A percentile compares a stretch with the other conserved stretches of the same genome.
phyloP scores from a whole-genome alignment of 2,329 filamentous ascomycete species.

The Trichophyton equinum region DNA sequence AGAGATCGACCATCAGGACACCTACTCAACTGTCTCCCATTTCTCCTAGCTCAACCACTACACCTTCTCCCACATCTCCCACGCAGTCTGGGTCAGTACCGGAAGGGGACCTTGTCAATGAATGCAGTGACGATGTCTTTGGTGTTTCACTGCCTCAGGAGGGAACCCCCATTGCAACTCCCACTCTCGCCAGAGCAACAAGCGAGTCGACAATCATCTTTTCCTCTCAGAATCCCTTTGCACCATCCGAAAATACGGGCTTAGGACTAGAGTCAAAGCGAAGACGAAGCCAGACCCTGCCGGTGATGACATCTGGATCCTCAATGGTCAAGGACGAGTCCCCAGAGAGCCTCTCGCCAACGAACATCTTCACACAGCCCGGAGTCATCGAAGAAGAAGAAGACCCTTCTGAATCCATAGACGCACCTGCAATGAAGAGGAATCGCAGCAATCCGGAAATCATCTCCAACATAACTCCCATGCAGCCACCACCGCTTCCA shows the following conservation, averaged over 20 bases:
- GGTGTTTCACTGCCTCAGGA: conserved; percentile 55
- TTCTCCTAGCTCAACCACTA: conserved; percentile 54
- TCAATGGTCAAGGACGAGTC: conserved; percentile 40
- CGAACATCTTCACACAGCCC: conserved; percentile 37
- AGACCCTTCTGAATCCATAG: conserved; percentile 17
- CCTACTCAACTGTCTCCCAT: conserved; percentile 57
- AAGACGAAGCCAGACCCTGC: conserved; percentile 79
- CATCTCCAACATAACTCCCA: conserved; percentile 22
- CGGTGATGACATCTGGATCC: conserved; percentile 46
- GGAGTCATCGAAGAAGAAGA: conserved; percentile 37
- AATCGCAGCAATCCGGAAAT: conserved; percentile 36
- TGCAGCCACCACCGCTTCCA: conserved; percentile 28
- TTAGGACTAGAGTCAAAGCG: conserved; percentile 46
- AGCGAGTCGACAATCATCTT: conserved; percentile 60
- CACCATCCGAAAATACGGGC: conserved; percentile 40
- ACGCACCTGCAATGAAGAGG: conserved; percentile 28
- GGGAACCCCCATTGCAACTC: conserved; percentile 53
- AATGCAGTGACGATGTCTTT: conserved; percentile 32
- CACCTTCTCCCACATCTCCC: conserved; percentile 58
- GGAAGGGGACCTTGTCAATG: conserved; percentile 45
- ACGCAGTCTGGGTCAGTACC: conserved; percentile 53
- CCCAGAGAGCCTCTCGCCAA: conserved; percentile 44
- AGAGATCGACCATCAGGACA: conserved; percentile 43
- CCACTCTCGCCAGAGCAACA: conserved; percentile 57
- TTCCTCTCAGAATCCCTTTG: conserved; percentile 63